phyloP scores from a whole-genome alignment of 495 filamentous ascomycete genomes.

The Friedmanniomyces simplex region DNA sequence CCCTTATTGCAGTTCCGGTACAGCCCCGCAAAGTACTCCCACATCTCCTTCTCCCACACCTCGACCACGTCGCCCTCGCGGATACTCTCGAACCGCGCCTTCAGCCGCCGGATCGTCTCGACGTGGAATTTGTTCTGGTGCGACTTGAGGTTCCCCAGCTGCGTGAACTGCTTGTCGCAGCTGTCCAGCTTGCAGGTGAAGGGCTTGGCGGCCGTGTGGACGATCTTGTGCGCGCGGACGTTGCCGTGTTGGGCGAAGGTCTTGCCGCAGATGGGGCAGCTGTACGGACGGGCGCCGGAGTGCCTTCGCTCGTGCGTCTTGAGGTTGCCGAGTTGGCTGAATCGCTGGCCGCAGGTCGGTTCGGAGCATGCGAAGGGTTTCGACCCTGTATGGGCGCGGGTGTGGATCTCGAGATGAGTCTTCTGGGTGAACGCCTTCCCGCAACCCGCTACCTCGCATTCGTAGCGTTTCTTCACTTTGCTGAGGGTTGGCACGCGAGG shows the following conservation, averaged over 20 bases:
- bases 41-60: conserved; percentile 63
- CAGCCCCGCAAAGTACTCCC: conserved; percentile 73
- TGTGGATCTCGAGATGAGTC: conserved; percentile 88
- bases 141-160: conserved; percentile 85
- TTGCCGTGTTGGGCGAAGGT: conserved; percentile 78
- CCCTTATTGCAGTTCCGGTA: conserved; percentile 96
- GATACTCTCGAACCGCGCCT: conserved; percentile 58
- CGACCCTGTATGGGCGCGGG: conserved; percentile 77
- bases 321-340: conserved; percentile 81
- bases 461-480: conserved; percentile 53
- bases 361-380: conserved; percentile 81
- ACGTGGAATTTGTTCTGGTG: conserved; percentile 93
- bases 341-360: conserved; percentile 64
- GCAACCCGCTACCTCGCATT: conserved; percentile 66
- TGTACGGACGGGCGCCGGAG: conserved; percentile 78
- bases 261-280: conserved; percentile 73
- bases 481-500: conserved; percentile 14
- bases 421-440: conserved; percentile 81
- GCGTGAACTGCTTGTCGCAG: conserved; percentile 78
- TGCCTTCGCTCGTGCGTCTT: conserved; percentile 84
- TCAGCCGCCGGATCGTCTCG: conserved; percentile 59
- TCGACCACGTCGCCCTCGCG: conserved; percentile 51
- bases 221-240: conserved; percentile 75
- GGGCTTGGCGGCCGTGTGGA: conserved; percentile 65
- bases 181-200: conserved; percentile 72